phyloP scores from a whole-genome alignment of 1,284 basidiomycete species.

The Singerocomus inundabilis region DNA sequence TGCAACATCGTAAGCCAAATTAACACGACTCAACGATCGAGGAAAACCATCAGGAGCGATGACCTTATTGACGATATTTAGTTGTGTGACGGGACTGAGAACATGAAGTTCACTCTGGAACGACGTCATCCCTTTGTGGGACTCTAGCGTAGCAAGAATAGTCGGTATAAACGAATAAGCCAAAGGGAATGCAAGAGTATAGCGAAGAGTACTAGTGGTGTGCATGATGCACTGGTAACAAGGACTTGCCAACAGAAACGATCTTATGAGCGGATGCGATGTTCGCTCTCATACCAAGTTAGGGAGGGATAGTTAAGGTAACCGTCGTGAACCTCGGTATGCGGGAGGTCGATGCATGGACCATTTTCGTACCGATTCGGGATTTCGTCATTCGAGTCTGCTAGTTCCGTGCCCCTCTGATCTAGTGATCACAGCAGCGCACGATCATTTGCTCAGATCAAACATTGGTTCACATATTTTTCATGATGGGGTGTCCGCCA shows the following conservation, averaged over 20 bases:
- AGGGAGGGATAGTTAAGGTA: neutral
- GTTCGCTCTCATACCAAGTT: neutral
- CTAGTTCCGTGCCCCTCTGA: neutral
- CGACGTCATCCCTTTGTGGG: neutral
- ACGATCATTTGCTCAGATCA: neutral
- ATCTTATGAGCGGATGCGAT: slow-evolving; percentile 5
- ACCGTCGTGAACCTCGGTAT: neutral
- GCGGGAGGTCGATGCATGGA: slow-evolving; percentile 5
- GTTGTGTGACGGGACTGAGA: slow-evolving; percentile 18
- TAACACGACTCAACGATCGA: slow-evolving; percentile 18
- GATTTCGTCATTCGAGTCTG: neutral
- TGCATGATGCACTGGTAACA: slow-evolving; percentile 7
- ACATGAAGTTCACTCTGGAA: slow-evolving; percentile 1
- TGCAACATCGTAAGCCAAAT: neutral
- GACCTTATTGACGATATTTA: slow-evolving; percentile 26
- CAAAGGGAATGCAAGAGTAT: neutral
- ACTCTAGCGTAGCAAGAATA: neutral
- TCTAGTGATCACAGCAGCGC: neutral
- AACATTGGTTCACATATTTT: neutral
- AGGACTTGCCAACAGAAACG: neutral
- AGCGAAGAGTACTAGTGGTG: neutral
- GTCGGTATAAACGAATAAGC: neutral
- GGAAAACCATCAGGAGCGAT: slow-evolving; percentile 28
- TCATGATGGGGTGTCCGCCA: neutral
- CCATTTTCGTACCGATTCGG: slow-evolving; percentile 1